Evolutionary conservation across 371 early-diverging fungal genomes (phyloP), one percentile per base, ranked within the genome.

Genomic region (Apophysomyces trapeziformis): DNA sequence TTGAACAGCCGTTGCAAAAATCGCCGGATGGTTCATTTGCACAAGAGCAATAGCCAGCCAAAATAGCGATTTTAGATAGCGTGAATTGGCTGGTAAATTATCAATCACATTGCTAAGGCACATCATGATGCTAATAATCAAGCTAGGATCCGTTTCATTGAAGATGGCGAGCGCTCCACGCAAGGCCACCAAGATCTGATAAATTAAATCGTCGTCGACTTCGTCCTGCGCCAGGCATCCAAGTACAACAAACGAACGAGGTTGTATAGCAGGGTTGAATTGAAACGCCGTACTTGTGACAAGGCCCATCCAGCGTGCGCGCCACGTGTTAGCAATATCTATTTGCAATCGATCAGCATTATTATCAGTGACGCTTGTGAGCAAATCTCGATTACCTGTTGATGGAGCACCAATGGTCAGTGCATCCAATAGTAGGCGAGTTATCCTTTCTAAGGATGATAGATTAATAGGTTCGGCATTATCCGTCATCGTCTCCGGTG

Each of bases 251-350:
- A 96, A 97, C 0, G 96, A 89, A n/a, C 97, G 88, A 0, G 96
- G 94, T 72, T 97, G 97, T 36, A 95, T 80, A 0, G 93, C 92
- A 7, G 92, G 94, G 68, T 95, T 95, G 73, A 90, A 90, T 63
- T 93, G 92, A 86, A 97, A 97, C 0, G 96, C 93, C 57, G 92
- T 92, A 41, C 92, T 91, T 0, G 95, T 89, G 16, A 94, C 90
- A 54, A 97, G 78, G 18, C 93, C 86, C 85, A 95, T 92, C 95
- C 95, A 96, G 14, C 95, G 87, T 35, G 95, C 88, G 54, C 92
- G 89, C 90, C 95, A 93, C 11, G 82, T 80, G 70, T 91, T 91
- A 6, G 89, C 86, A 18, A 85, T 77, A 59, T 90, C 89, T 87
- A 57, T 77, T n/a, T n/a, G 72, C 7, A 68, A 44, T 87, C 71